These are phyloP conservation scores for Linum usitatissimum DNA, from an alignment of 345 rosid species.

Conservation along the genomic window DNA sequence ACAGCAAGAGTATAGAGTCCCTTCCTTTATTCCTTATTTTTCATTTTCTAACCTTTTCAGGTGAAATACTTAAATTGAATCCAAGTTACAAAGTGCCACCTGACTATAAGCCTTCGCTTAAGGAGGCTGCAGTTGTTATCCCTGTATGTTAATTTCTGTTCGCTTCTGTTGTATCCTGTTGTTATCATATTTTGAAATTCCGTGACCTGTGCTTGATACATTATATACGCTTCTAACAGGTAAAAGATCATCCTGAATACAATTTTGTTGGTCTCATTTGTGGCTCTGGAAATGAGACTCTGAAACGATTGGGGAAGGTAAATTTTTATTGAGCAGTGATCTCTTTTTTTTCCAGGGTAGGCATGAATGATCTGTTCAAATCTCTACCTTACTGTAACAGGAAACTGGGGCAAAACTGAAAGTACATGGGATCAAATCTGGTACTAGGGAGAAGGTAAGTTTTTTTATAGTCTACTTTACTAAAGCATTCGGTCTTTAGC, in stretches of 20 bases:
- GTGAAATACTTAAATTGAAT: constrained; percentile 74
- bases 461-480: neutral
- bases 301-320: constrained; percentile 73
- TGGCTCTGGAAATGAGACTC: constrained; percentile 77
- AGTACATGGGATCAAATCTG: constrained; percentile 45
- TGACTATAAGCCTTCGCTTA: constrained; percentile 71
- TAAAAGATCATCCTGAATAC: constrained; percentile 57
- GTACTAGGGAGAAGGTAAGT: constrained; percentile 58
- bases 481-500: no score
- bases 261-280: constrained; percentile 65
- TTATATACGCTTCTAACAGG: constrained; percentile 29
- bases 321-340: constrained; percentile 2
- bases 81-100: constrained; percentile 75
- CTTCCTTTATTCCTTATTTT: neutral
- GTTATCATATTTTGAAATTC: neutral
- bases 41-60: constrained; percentile 32
- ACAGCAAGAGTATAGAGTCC: neutral
- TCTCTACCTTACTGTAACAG: constrained; percentile 27
- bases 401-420: constrained; percentile 78
- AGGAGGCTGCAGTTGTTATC: constrained; percentile 63
- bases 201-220: neutral
- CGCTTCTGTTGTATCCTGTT: neutral
- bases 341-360: neutral
- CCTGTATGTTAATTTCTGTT: constrained; percentile 45
- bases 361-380: neutral